Evolutionary conservation across 345 rosid species (phyloP).

Genomic region (Cochlearia excelsa): DNA sequence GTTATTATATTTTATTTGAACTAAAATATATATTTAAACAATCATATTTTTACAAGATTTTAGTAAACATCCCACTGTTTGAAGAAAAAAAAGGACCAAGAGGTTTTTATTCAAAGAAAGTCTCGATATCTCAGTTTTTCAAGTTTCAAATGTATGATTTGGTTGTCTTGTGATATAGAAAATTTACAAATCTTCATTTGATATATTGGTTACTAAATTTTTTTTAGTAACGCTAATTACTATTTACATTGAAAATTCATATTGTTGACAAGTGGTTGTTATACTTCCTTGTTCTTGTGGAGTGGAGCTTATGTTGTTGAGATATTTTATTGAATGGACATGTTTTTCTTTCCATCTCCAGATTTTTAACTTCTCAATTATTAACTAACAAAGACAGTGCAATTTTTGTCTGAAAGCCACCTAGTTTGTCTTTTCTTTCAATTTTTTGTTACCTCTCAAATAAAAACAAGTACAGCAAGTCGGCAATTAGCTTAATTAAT

Average conservation of each 20-base stretch:
- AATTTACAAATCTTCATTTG: too few species aligned
- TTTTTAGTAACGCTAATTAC: neutral
- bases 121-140: too few species aligned
- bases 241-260: neutral
- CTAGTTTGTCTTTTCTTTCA: constrained; percentile 5
- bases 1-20: too few species aligned
- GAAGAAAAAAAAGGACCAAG: too few species aligned
- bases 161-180: too few species aligned
- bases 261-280: constrained; percentile 1
- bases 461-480: neutral
- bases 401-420: constrained; percentile 11
- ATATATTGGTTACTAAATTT: too few species aligned
- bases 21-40: too few species aligned
- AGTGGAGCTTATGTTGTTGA: neutral
- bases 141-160: too few species aligned
- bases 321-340: constrained; percentile 1
- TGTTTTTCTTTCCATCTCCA: neutral
- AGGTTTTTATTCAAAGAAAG: too few species aligned
- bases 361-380: neutral
- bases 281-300: neutral
- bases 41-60: too few species aligned
- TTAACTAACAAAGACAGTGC: neutral
- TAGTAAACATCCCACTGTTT: too few species aligned
- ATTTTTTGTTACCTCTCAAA: neutral
- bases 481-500: too few species aligned